Percentiles rank a stretch among this genome's conserved stretches.
Conservation (phyloP, 805 yeast genomes). For the Candida ulmi region DNA sequence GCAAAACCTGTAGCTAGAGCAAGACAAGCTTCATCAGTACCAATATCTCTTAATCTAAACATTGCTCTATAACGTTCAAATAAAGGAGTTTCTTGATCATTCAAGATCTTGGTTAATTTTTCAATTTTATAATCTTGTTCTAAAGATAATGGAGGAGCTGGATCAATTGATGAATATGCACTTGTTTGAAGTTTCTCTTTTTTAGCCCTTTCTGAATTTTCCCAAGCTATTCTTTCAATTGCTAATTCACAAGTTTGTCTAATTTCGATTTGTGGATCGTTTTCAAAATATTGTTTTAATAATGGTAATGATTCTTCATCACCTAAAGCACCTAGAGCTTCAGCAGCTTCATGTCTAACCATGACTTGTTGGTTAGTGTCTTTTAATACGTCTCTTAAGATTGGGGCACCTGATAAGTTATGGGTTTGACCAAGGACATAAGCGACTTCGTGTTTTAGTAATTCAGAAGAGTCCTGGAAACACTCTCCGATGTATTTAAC, state of each 20-base stretch:
- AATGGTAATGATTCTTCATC: conserved; percentile 66
- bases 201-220: conserved; percentile 59
- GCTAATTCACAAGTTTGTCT: conserved; percentile 98
- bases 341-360: conserved; percentile 99
- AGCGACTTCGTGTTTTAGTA: conserved; percentile 95
- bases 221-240: conserved; percentile 92
- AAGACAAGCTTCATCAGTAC: conserved; percentile 85
- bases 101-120: conserved; percentile 61
- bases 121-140: conserved; percentile 54
- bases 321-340: conserved; percentile 95
- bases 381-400: conserved; percentile 63
- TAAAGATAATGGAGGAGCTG: conserved; percentile 95
- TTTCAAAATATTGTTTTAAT: conserved; percentile 53
- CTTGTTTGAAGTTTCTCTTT: conserved; percentile 70
- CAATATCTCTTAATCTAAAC: conserved; percentile 95
- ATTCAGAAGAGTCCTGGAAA: conserved; percentile 75
- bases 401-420: conserved; percentile 71
- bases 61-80: conserved; percentile 97
- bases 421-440: conserved; percentile 95
- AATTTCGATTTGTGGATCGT: conserved; percentile 83
- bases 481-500: conserved; percentile 81
- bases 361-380: conserved; percentile 74
- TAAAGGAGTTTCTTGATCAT: conserved; percentile 70
- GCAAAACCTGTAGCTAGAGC: conserved; percentile 88
- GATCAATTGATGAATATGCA: conserved; percentile 84